phyloP scores from a whole-genome alignment of 2,329 filamentous ascomycete genomes.

The Cytospora piceae region DNA sequence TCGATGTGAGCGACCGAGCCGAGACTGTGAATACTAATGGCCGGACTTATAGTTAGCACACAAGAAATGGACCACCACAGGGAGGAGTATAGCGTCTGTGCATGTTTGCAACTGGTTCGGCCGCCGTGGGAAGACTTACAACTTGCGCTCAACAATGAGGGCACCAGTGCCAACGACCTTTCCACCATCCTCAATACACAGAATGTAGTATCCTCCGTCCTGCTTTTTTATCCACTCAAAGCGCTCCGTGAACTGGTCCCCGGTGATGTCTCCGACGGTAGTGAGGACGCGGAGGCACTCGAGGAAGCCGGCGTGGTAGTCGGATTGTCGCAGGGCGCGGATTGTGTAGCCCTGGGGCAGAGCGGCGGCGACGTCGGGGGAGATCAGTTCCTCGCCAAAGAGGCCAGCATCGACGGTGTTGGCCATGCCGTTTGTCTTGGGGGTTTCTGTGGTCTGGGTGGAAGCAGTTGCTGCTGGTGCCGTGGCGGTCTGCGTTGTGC shows the following conservation, averaged over 20 bases:
- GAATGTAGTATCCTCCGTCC: slow-evolving; percentile 79
- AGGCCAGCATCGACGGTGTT: slow-evolving; percentile 58
- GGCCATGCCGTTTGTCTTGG: slow-evolving; percentile 21
- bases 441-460: slow-evolving; percentile 23
- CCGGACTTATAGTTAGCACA: slow-evolving; percentile 10
- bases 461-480: slow-evolving; percentile 18
- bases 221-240: slow-evolving; percentile 80
- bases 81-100: not conserved
- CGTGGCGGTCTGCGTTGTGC: slow-evolving; percentile 16
- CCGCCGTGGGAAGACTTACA: slow-evolving; percentile 57
- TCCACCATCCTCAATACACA: slow-evolving; percentile 78
- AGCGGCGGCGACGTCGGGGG: slow-evolving; percentile 69
- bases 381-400: slow-evolving; percentile 79
- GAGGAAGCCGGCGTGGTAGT: slow-evolving; percentile 83
- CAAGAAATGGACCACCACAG: not conserved
- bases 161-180: slow-evolving; percentile 88
- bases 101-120: slow-evolving; percentile 4
- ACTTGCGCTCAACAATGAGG: slow-evolving; percentile 91
- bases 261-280: slow-evolving; percentile 83
- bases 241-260: slow-evolving; percentile 74
- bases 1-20: slow-evolving; percentile 93
- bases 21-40: slow-evolving; percentile 71
- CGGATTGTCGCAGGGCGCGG: slow-evolving; percentile 76
- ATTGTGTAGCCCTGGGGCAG: slow-evolving; percentile 83
- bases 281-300: slow-evolving; percentile 91